Percentiles rank a stretch among this genome's conserved stretches.
phyloP scores from a whole-genome alignment of 1,139 yeast genomes.

The Yamadazyma dushanensis region DNA sequence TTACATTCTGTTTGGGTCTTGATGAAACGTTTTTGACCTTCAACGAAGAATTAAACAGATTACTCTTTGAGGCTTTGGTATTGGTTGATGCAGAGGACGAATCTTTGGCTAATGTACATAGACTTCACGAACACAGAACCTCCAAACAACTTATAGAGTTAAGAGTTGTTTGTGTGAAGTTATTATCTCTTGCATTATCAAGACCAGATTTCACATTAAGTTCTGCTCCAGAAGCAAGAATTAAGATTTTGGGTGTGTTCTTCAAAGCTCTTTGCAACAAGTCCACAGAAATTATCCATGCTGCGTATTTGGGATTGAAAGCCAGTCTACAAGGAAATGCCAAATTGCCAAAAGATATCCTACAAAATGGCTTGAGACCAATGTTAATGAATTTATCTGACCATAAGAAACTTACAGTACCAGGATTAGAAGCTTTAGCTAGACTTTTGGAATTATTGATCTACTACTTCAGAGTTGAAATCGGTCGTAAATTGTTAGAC shows the following conservation, averaged over 20 bases:
- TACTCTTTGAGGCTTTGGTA: constrained; percentile 87
- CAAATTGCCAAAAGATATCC: constrained; percentile 85
- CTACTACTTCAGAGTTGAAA: constrained; percentile 93
- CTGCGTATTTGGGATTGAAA: constrained; percentile 87
- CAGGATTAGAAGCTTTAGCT: constrained; percentile 90
- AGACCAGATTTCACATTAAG: constrained; percentile 75
- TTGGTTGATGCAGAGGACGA: constrained; percentile 98
- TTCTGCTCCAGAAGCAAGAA: constrained; percentile 80
- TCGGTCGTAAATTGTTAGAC: constrained; percentile 88
- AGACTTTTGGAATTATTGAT: constrained; percentile 81
- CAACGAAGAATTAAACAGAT: constrained; percentile 82
- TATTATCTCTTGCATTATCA: constrained; percentile 80
- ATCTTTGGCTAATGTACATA: constrained; percentile 82
- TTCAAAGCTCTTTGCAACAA: constrained; percentile 90
- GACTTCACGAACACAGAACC: constrained; percentile 83
- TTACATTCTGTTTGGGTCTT: constrained; percentile 80
- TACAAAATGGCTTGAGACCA: constrained; percentile 93
- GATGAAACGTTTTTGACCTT: constrained; percentile 82
- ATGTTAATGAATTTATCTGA: constrained; percentile 94
- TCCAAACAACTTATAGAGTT: constrained; percentile 83
- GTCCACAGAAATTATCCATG: constrained; percentile 85
- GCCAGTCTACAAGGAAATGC: constrained; percentile 83
- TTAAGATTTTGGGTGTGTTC: constrained; percentile 86
- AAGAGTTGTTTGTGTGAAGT: constrained; percentile 83
- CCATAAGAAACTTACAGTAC: constrained; percentile 83